These are phyloP conservation scores for Wickerhamomyces bovis DNA, from an alignment of 805 yeast genomes.

Conservation along the genomic window DNA sequence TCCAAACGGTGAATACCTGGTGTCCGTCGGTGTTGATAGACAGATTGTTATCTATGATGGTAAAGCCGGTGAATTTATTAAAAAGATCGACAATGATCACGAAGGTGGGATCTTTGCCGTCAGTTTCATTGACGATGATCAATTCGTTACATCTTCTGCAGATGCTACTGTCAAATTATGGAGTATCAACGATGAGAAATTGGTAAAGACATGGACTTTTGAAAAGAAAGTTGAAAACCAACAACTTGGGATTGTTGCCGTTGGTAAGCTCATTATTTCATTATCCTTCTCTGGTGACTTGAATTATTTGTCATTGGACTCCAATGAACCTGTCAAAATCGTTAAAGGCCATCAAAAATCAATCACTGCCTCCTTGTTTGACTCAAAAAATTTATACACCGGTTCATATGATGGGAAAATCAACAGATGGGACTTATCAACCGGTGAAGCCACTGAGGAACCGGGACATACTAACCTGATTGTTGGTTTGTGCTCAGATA, in stretches of 20 bases:
- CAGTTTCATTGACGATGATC: slow-evolving; percentile 56
- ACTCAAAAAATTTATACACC: slow-evolving; percentile 34
- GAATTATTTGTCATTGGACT: slow-evolving; percentile 45
- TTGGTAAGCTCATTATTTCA: slow-evolving; percentile 56
- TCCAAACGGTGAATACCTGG: slow-evolving; percentile 69
- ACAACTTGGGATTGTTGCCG: slow-evolving; percentile 71
- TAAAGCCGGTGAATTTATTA: slow-evolving; percentile 68
- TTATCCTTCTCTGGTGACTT: slow-evolving; percentile 69
- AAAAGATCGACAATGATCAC: slow-evolving; percentile 46
- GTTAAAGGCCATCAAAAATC: slow-evolving; percentile 79
- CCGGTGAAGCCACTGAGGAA: slow-evolving; percentile 32
- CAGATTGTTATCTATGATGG: slow-evolving; percentile 78
- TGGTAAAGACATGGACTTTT: slow-evolving; percentile 45
- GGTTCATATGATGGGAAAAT: slow-evolving; percentile 85
- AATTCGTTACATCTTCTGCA: slow-evolving; percentile 77
- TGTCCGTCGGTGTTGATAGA: slow-evolving; percentile 84
- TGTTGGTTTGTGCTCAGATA: slow-evolving; percentile 38
- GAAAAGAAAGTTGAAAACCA: slow-evolving; percentile 52
- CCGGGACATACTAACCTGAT: slow-evolving; percentile 61
- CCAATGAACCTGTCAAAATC: slow-evolving; percentile 26
- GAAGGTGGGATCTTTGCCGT: slow-evolving; percentile 78
- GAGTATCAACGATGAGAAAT: slow-evolving; percentile 40
- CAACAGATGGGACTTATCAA: slow-evolving; percentile 46
- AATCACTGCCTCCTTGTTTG: slow-evolving; percentile 52
- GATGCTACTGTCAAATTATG: slow-evolving; percentile 71